A percentile compares a stretch with the other conserved stretches of the same genome.
Conservation (phyloP, 2,329 filamentous ascomycete genomes). For the Colletotrichum sp. region DNA sequence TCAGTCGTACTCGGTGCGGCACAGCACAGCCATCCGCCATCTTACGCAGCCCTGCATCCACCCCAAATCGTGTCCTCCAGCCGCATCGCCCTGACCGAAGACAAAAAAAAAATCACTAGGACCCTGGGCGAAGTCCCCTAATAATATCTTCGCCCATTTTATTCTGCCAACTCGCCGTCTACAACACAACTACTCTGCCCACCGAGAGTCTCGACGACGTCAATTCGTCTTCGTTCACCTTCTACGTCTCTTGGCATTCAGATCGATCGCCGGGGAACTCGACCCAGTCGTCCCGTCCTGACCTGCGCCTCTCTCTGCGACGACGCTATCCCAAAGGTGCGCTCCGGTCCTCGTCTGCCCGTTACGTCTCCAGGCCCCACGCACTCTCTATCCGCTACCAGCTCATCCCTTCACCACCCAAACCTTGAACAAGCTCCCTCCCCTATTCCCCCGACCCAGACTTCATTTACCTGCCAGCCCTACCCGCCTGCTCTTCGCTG, state of each 20-base stretch:
- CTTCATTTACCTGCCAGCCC: conserved; percentile 14
- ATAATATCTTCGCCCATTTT: not conserved
- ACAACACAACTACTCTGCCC: not conserved
- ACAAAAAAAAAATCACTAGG: not conserved
- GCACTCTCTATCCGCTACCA: conserved; percentile 12
- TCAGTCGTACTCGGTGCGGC: not conserved
- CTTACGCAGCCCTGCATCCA: not conserved
- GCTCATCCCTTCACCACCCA: conserved; percentile 18
- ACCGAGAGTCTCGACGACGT: not conserved
- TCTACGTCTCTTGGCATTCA: not conserved
- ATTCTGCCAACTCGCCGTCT: not conserved
- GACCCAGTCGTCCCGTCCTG: not conserved
- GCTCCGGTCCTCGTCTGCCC: not conserved
- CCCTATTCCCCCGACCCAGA: not conserved
- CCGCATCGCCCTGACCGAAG: not conserved
- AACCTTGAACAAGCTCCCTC: conserved; percentile 10
- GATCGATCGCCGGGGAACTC: not conserved
- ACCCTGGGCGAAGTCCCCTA: not conserved
- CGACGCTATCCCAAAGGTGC: not conserved
- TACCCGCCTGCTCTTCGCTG: not conserved
- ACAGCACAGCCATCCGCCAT: not conserved
- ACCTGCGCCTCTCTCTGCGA: not conserved
- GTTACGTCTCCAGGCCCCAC: conserved; percentile 13
- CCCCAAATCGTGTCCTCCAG: conserved; percentile 6
- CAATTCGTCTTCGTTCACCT: not conserved